These are phyloP conservation scores for Tetrapisispora pingtungensis DNA, from an alignment of 805 yeast genomes.

Conservation along the genomic window DNA sequence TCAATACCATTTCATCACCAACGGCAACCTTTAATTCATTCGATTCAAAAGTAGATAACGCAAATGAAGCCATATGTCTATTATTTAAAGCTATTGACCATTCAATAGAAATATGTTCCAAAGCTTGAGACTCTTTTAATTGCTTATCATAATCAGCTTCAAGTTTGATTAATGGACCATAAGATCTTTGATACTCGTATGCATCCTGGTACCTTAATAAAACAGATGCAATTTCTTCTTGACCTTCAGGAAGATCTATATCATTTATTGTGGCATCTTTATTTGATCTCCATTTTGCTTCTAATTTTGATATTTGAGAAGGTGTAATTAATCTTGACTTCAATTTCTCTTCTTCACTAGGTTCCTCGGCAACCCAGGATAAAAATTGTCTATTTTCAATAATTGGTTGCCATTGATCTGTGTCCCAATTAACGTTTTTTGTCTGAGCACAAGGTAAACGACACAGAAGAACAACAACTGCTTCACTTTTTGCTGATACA, in stretches of 20 bases:
- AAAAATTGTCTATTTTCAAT: conserved; percentile 71
- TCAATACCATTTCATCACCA: conserved; percentile 72
- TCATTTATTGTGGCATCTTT: conserved; percentile 65
- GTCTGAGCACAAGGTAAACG: conserved; percentile 79
- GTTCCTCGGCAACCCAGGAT: conserved; percentile 71
- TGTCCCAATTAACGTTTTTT: conserved; percentile 76
- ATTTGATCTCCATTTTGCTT: conserved; percentile 71
- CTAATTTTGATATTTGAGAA: conserved; percentile 60
- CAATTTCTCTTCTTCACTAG: conserved; percentile 53
- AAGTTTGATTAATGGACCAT: conserved; percentile 70
- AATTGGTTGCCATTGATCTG: conserved; percentile 76
- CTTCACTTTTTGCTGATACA: conserved; percentile 77
- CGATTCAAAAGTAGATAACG: conserved; percentile 56
- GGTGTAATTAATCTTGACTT: conserved; percentile 47
- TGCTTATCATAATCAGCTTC: conserved; percentile 76
- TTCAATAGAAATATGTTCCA: conserved; percentile 57
- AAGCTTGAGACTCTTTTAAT: conserved; percentile 65
- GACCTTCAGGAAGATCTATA: conserved; percentile 40
- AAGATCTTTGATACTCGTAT: conserved; percentile 72
- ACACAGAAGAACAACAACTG: conserved; percentile 79
- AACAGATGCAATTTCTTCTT: conserved; percentile 59
- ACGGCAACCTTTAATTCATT: conserved; percentile 60
- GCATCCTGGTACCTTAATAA: conserved; percentile 73
- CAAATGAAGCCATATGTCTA: conserved; percentile 58
- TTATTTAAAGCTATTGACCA: conserved; percentile 67